Percentiles rank a stretch among this genome's conserved stretches.
Evolutionary conservation across 208 protist species (phyloP).

Genomic region (Crithidia thermophila): DNA sequence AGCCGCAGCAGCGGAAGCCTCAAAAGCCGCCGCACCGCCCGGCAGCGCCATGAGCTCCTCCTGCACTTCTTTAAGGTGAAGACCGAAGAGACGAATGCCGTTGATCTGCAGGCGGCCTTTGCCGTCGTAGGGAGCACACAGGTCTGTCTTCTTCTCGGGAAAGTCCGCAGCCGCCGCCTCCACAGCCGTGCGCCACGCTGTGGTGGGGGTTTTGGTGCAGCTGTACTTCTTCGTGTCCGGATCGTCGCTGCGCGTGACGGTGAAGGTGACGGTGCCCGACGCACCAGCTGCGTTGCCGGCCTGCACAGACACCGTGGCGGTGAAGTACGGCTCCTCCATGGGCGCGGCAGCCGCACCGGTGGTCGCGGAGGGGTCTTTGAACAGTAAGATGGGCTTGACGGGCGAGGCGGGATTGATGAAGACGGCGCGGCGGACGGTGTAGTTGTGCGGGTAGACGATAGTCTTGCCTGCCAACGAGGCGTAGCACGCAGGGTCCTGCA

Average conservation of each 20-base stretch:
- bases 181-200: conserved; percentile 57
- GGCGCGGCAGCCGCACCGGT: background rate
- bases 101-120: conserved; percentile 23
- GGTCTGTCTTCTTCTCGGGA: conserved; percentile 20
- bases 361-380: conserved; percentile 2
- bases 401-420: conserved; percentile 20
- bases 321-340: conserved; percentile 38
- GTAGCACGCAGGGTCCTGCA: conserved; percentile 35
- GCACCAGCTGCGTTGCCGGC: background rate
- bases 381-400: conserved; percentile 2
- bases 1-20: conserved; percentile 4
- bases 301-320: conserved; percentile 34
- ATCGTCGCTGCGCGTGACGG: conserved; percentile 66
- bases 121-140: conserved; percentile 2
- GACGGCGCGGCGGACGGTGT: conserved; percentile 59
- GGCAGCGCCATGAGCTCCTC: conserved; percentile 39
- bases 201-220: conserved; percentile 27
- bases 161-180: conserved; percentile 60
- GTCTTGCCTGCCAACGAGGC: conserved; percentile 23
- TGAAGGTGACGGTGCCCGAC: conserved; percentile 43
- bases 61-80: conserved; percentile 38
- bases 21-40: conserved; percentile 28
- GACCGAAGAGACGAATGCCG: conserved; percentile 43
- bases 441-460: conserved; percentile 52
- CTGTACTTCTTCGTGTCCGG: conserved; percentile 42